Evolutionary conservation across 305 asterid species (phyloP), one percentile per base, ranked within the genome.

Genomic region (Fraxinus sp.): DNA sequence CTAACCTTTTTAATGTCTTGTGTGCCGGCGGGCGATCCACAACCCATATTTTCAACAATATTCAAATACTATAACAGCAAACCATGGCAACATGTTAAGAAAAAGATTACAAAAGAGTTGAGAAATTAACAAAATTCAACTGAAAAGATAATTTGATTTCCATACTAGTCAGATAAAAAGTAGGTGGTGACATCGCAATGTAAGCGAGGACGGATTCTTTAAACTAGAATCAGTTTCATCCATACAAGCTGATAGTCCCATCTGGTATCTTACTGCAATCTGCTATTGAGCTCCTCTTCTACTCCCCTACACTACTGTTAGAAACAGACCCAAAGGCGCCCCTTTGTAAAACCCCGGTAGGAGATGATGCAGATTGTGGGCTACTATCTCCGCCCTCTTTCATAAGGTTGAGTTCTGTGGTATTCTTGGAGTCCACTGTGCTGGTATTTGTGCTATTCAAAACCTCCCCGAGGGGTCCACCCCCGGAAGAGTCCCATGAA

Each of bases 381-480:
- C 94, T 87, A 44, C 88, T 87, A 4, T 94, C 94, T 97, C 97
- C 88, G 36, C 90, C 86, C 7, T 89, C 93, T 0, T 86, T 86
- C 86, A 92, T 88, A 14, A 92, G 91, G 81, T 91, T 90, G 46
- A 94, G 94, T 1, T 90, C 90, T 20, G 89, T 88, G 2, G 86
- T 16, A 52, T 75, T 83, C 82, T 84, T 89, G 84, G 90, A 81
- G 7, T 89, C 91, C 0, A 84, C 84, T 0, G 82, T 72, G 78
- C 62, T 39, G 82, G 72, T 83, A 20, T 81, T 86, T 3, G 90
- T 88, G 83, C 78, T 86, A 57, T 92, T 96, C 77, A 96, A 82
- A 24, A 89, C 99, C 85, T 96, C 99, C 0, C 98, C 99, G 0
- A 96, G 97, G 9, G 99, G 99, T 35, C 99, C 99, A 30, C 97